Evolutionary conservation across 176 grass and related monocot genomes (phyloP), one percentile per base, ranked within the genome.

Genomic region (maize (Zea mays)): DNA sequence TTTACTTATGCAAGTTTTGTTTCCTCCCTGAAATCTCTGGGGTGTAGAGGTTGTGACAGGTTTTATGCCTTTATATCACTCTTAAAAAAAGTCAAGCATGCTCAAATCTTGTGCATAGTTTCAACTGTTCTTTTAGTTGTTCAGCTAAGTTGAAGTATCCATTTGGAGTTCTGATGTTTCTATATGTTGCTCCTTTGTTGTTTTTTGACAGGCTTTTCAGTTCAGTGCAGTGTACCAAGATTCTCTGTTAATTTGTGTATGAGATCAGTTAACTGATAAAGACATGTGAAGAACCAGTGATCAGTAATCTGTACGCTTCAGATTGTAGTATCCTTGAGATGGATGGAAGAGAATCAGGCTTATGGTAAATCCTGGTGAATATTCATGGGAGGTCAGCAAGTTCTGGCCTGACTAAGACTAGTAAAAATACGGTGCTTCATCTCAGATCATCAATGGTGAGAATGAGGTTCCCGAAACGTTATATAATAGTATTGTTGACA

Each of bases 401-500:
- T 81, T 65, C 63, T 51, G 65, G 65, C 82, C 71, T 84, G 63
- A 76, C 74, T 88, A 64, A 59, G 76, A 72, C 47, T 76, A 20
- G 16, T 55, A 34, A 12, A 17, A 65, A 19, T 70, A 41, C 15
- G 39, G 16, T 71, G 65, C 6, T 82, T 64, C 65, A 56, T 71
- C 64, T 85, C 58, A 27, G 17, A 17, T 39, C 17, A 44, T 79
- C 17, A 39, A 71, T 87, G 70, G 21, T 14, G 60, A 90, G 74
- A 45, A 47, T 74, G 71, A 89, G 70, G 74, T 71, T 95, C 76
- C 86, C 92, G 67, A 96, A 86, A 50, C 89, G 90, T 58, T 92
- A 92, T 80, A 62, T 82, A 37, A 92, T 96, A 73, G 85, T 92
- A 65, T 75, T 92, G 71, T 76, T 92, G 51, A 96, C 90, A 54